phyloP scores from a whole-genome alignment of 2,329 filamentous ascomycete species.

The Blastomyces percursus region DNA sequence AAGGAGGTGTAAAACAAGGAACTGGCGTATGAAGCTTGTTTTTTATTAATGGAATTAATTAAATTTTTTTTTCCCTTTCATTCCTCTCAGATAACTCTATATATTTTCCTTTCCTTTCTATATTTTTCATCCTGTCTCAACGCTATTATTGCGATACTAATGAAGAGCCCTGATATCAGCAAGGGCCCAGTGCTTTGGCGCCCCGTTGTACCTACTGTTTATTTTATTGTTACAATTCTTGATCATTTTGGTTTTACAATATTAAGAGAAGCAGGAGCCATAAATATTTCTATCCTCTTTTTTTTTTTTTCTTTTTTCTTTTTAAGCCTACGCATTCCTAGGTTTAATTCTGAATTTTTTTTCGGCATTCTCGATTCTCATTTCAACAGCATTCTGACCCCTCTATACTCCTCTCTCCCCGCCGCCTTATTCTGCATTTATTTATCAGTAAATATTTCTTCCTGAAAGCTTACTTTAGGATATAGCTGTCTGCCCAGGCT shows the following conservation, averaged over 20 bases:
- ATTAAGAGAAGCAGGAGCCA: background rate
- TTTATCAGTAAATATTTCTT: too few relatives aligned
- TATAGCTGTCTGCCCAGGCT: too few relatives aligned
- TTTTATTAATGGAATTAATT: background rate
- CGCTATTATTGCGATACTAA: background rate
- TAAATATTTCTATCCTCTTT: background rate
- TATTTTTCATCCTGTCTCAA: background rate
- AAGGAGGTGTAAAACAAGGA: constrained; percentile 29
- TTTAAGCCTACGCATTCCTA: background rate
- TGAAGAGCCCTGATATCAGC: background rate
- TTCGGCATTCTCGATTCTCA: background rate
- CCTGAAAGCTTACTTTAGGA: too few relatives aligned
- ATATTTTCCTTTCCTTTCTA: background rate
- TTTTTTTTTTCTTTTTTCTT: background rate
- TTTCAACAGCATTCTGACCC: too few relatives aligned
- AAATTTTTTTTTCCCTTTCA: background rate
- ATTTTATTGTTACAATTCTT: background rate
- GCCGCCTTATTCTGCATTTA: too few relatives aligned
- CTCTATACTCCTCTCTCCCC: too few relatives aligned
- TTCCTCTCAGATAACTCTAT: background rate
- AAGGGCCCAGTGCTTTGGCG: background rate
- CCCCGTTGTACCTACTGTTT: background rate
- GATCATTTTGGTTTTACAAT: background rate
- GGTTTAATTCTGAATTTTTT: background rate
- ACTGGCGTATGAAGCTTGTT: background rate